Base-by-base conservation (phyloP, 108 stramenopile genomes). In the Poteriospumella lacustris region DNA sequence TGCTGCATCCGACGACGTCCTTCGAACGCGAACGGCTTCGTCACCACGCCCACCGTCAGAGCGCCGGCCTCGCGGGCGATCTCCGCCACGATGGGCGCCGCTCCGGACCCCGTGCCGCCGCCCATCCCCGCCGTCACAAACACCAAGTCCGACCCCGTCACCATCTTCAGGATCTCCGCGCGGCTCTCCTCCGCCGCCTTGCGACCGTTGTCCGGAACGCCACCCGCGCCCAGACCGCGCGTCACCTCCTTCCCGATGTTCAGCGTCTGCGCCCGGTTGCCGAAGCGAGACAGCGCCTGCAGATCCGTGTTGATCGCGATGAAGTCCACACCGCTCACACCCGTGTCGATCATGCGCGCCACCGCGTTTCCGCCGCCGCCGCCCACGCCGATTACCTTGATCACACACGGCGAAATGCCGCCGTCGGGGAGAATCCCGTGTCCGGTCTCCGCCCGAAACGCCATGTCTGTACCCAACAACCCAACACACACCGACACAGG, bases 1-100 rank as follows among this genome's bases (percentile, higher is more conserved):
- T 93, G 94, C 59, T 88, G 82, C 92, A 92, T 89, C 60, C 94
- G 81, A 77, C 90, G 59, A 59, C 90, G 83, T 56, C 94, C 93
- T 84, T 95, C 93, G 84, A 94, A 93, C n/a, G 86, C 91, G 84
- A 92, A 93, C 29, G 91, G 94, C 80, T 91, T 92, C 5, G 92
- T 91, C 43, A 92, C 92, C 47, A 92, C 91, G 28, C 91, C 92
- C 44, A 91, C 90, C 26, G 64, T 78, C 2, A 78, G 29, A 58
- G 42, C 62, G 19, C 77, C 77, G 1, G 1, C 1, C 15, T 62
- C 1, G 33, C 68, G 68, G 58, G 90, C 90, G 59, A 91, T 76
- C 80, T 91, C 89, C 5, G 91, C 89, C 28, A 92, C 90, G 38
- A 89, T 87, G 3, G 92, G 91, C 0, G 91, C 91, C 9, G 93